Conservation (phyloP, 2,329 filamentous ascomycete genomes). For the Fusarium marasasianum region DNA sequence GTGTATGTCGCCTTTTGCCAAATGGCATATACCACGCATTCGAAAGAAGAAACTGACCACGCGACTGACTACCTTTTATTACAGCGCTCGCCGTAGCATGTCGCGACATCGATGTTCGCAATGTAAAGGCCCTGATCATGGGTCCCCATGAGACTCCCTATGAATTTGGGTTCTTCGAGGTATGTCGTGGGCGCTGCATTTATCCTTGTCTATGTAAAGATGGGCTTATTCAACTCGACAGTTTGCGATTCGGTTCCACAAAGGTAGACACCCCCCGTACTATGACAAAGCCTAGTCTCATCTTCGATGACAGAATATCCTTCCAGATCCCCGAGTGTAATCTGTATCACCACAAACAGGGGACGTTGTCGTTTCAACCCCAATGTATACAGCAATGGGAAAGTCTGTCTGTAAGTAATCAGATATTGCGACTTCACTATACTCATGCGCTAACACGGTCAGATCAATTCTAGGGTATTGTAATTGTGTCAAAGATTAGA, state of each 20-base stretch:
- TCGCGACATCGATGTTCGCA: constrained; percentile 86
- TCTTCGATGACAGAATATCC: constrained; percentile 77
- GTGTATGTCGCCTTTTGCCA: constrained; percentile 64
- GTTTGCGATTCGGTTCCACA: constrained; percentile 81
- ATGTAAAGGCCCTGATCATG: constrained; percentile 87
- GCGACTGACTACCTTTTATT: not conserved
- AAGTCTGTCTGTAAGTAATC: constrained; percentile 83
- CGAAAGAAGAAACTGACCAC: constrained; percentile 7
- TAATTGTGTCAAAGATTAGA: not conserved
- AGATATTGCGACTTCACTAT: not conserved
- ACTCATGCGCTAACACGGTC: constrained; percentile 26
- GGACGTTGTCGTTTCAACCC: constrained; percentile 93
- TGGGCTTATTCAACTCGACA: constrained; percentile 46
- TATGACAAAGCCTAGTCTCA: constrained; percentile 13
- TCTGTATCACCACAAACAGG: constrained; percentile 84
- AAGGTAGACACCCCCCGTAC: constrained; percentile 59
- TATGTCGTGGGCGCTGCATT: constrained; percentile 51
- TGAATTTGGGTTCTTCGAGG: constrained; percentile 97
- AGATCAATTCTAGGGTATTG: constrained; percentile 86
- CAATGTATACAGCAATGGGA: constrained; percentile 92
- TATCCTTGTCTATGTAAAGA: not conserved
- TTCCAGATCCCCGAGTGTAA: constrained; percentile 68
- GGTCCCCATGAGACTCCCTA: constrained; percentile 95
- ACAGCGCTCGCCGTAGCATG: constrained; percentile 87
- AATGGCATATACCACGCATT: not conserved